Base-by-base conservation (phyloP, 371 early-diverging fungal species). In the Mortierella sp. region DNA sequence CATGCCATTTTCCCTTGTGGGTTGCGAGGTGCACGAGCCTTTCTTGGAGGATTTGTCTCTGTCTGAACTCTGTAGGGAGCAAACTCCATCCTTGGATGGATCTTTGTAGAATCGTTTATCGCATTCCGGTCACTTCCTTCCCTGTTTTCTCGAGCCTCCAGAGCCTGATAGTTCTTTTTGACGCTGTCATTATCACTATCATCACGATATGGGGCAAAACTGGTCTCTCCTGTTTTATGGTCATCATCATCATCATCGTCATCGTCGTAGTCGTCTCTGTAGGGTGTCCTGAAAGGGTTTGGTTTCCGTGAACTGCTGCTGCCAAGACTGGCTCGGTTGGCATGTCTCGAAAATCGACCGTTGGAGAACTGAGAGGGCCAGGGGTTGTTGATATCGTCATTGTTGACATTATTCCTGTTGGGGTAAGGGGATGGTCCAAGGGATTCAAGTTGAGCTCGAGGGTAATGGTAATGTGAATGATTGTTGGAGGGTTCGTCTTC, bases 291-390 rank as follows among this genome's bases (percentile, higher is more conserved):
- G 54, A 78, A 78, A 3, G 73, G 64, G n/a, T 72, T 77, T 0
- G 68, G 69, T 61, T 72, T 72, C 47, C 73, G 63, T 51, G n/a
- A 30, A 5, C n/a, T 40, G 14, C 32, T 58, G 5, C 47, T 59
- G 6, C 32, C 22, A 22, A 20, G 10, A 20, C 22, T 16, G 8
- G 26, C 54, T 24, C 66, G 59, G 35, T 64, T 54, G 14, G 62
- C 18, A 11, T 69, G 54, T 28, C 63, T 68, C 9, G 78, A 78
- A 26, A 78, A 73, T 1, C 69, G 73, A 62, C 73, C 72, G 64
- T 73, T 70, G 26, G 69, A 62, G 51, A 78, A 62, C 12, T 26
- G 40, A 8, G 78, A 69, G 11, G 78, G 73, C 78, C 78, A 78
- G 59, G 73, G 69, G 65, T 64, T 70, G n/a, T 18, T 61, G 11